Conservation (phyloP, 306 rosid genomes). For the Vicia sativa region DNA sequence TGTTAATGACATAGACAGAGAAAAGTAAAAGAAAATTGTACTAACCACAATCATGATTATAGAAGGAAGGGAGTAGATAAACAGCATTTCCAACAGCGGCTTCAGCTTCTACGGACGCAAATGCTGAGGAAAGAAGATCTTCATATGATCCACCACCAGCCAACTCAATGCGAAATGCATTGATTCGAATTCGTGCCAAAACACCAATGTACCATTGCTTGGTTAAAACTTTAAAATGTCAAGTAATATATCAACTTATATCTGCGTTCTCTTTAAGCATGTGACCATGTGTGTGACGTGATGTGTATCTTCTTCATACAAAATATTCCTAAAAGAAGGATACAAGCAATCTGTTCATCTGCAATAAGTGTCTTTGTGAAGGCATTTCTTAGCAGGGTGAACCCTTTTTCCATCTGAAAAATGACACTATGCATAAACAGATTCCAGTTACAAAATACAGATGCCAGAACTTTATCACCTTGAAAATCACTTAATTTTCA, state of each 20-base stretch:
- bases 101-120: conserved; percentile 80
- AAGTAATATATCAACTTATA: conserved; percentile 30
- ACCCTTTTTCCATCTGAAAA: conserved; percentile 86
- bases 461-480: conserved; percentile 28
- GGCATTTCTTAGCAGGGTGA: conserved; percentile 62
- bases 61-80: conserved; percentile 87
- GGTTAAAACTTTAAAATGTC: conserved; percentile 69
- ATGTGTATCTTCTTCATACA: conserved; percentile 36
- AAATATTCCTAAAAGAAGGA: conserved; percentile 44
- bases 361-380: conserved; percentile 48
- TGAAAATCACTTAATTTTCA: neutral
- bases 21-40: conserved; percentile 31
- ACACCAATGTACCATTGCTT: conserved; percentile 73
- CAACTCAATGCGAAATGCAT: conserved; percentile 83
- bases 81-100: conserved; percentile 86
- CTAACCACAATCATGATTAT: conserved; percentile 91
- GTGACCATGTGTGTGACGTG: conserved; percentile 12
- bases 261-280: neutral
- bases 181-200: conserved; percentile 83
- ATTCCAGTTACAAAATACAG: conserved; percentile 18
- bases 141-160: conserved; percentile 58
- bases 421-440: conserved; percentile 19
- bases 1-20: conserved; percentile 9
- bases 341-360: conserved; percentile 71
- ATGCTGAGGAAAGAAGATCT: conserved; percentile 75